These are phyloP conservation scores for Nakaseomyces uthaithaninus DNA, from an alignment of 1,139 yeast genomes.

Conservation along the genomic window DNA sequence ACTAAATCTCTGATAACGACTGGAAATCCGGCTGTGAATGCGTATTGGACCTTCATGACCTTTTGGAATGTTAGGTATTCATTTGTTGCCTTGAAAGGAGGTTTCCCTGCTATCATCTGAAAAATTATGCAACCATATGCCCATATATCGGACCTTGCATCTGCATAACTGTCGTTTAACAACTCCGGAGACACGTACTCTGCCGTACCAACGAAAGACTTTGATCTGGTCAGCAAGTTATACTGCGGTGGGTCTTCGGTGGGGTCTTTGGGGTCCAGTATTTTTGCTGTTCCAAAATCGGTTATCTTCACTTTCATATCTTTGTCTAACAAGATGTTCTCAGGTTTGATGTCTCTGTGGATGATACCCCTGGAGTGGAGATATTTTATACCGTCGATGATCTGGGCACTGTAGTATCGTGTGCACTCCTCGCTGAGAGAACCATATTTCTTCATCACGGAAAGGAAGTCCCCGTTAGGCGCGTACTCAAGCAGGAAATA, in stretches of 20 bases:
- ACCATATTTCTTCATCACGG: conserved; percentile 52
- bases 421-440: conserved; percentile 48
- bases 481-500: conserved; percentile 75
- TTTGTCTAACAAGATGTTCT: conserved; percentile 72
- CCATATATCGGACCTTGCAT: conserved; percentile 90
- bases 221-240: conserved; percentile 59
- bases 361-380: conserved; percentile 80
- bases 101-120: conserved; percentile 89
- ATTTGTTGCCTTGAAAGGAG: conserved; percentile 94
- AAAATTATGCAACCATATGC: conserved; percentile 90
- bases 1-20: conserved; percentile 62
- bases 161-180: conserved; percentile 72
- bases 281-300: conserved; percentile 97
- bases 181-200: conserved; percentile 90
- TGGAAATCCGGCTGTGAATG: conserved; percentile 75
- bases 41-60: conserved; percentile 73
- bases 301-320: conserved; percentile 81
- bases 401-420: conserved; percentile 57
- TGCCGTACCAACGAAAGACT: conserved; percentile 71
- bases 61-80: conserved; percentile 93
- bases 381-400: conserved; percentile 77
- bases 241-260: conserved; percentile 37
- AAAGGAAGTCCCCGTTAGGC: conserved; percentile 65
- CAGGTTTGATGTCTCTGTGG: conserved; percentile 94
- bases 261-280: conserved; percentile 42